These are phyloP conservation scores for Ogataea hybrid DNA, from an alignment of 1,139 yeast species.

Conservation along the genomic window DNA sequence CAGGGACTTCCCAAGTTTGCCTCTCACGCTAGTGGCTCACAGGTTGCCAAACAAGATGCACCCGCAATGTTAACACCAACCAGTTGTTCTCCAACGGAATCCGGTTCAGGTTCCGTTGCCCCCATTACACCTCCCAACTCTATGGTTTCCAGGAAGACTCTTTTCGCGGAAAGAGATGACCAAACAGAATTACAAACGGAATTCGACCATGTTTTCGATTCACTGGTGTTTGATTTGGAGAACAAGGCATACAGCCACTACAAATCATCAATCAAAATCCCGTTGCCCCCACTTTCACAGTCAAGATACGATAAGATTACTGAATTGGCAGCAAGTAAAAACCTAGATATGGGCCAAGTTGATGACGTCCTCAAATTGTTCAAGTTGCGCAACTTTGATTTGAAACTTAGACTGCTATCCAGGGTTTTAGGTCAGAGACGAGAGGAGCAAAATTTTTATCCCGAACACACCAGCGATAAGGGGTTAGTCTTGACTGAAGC, in stretches of 20 bases:
- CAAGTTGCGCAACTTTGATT: conserved; percentile 19
- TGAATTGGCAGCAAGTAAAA: conserved; percentile 15
- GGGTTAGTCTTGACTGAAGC: conserved; percentile 23
- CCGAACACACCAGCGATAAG: conserved; percentile 17
- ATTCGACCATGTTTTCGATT: conserved; percentile 1
- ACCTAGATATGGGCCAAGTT: conserved; percentile 16
- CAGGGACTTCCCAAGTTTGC: neutral
- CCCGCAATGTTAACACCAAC: neutral
- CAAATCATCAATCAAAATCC: conserved; percentile 16
- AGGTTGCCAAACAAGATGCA: too few species aligned
- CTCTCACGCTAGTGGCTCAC: neutral
- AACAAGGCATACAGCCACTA: conserved; percentile 5
- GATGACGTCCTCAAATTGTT: conserved; percentile 21
- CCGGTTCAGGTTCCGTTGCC: neutral
- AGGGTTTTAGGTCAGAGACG: conserved; percentile 14
- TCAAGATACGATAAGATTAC: conserved; percentile 11
- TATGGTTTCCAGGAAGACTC: neutral
- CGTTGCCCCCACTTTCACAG: conserved; percentile 11
- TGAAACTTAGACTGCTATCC: conserved; percentile 24
- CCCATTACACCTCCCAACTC: conserved; percentile 1
- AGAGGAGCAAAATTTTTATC: conserved; percentile 7
- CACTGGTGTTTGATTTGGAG: conserved; percentile 5
- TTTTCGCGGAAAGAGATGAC: conserved; percentile 6
- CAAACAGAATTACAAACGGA: neutral
- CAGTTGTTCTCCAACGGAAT: conserved; percentile 2